phyloP scores from a whole-genome alignment of 192 early-diverging fungal genomes.

The Coemansia sp. region DNA sequence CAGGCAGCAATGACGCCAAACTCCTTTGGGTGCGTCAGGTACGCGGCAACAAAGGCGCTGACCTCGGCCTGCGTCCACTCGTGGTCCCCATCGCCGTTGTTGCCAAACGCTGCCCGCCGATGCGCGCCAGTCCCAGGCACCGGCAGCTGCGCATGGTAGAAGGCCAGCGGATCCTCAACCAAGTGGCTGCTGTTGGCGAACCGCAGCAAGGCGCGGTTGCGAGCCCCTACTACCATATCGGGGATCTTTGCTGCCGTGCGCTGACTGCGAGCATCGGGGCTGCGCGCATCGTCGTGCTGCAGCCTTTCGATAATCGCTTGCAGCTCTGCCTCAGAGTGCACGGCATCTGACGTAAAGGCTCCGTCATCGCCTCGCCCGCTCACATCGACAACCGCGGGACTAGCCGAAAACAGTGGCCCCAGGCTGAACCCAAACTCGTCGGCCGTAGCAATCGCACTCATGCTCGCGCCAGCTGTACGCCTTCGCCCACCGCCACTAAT shows the following conservation, averaged over 20 bases:
- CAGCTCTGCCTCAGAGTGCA: slow-evolving; percentile 75
- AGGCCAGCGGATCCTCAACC: slow-evolving; percentile 58
- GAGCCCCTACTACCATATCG: slow-evolving; percentile 64
- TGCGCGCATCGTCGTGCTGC: slow-evolving; percentile 68
- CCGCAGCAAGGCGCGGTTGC: slow-evolving; percentile 53
- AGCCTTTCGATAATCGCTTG: slow-evolving; percentile 70
- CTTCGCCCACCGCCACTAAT: slow-evolving; percentile 15
- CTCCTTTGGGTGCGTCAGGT: slow-evolving; percentile 69
- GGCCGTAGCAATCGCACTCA: background rate
- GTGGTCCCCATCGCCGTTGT: slow-evolving; percentile 57
- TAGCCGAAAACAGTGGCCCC: slow-evolving; percentile 38
- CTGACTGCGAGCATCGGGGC: slow-evolving; percentile 67
- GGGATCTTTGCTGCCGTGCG: slow-evolving; percentile 73
- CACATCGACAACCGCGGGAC: background rate
- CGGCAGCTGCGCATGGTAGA: slow-evolving; percentile 59
- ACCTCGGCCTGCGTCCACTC: slow-evolving; percentile 67
- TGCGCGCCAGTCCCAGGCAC: slow-evolving; percentile 11
- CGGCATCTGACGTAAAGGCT: slow-evolving; percentile 65
- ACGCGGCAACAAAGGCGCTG: slow-evolving; percentile 63
- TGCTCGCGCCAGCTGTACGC: background rate
- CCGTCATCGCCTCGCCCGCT: slow-evolving; percentile 25
- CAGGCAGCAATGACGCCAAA: slow-evolving; percentile 70
- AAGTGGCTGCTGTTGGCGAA: slow-evolving; percentile 62
- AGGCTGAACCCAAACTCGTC: slow-evolving; percentile 49
- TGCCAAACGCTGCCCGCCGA: slow-evolving; percentile 31